Conservation (phyloP, 2,329 filamentous ascomycete species). For the Penicillium sp. region DNA sequence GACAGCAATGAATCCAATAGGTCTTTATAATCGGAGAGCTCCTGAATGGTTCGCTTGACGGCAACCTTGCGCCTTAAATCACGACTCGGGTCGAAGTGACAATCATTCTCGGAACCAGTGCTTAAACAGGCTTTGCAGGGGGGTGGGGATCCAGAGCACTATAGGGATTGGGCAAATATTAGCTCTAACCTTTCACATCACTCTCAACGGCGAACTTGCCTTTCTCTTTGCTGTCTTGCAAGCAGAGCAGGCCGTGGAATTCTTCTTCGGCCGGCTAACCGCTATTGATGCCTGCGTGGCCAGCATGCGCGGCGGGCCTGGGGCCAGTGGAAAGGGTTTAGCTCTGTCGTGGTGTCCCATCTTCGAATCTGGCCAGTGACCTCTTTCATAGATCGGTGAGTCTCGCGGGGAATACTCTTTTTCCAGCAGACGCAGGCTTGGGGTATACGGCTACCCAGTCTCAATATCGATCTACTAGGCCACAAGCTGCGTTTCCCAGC, state of each 20-base stretch:
- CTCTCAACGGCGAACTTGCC: constrained; percentile 19
- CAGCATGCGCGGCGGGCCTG: constrained; percentile 27
- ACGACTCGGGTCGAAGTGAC: constrained; percentile 40
- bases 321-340: constrained; percentile 34
- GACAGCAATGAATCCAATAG: constrained; percentile 37
- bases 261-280: constrained; percentile 39
- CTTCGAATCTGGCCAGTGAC: not conserved
- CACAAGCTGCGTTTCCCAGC: not conserved
- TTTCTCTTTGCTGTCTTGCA: constrained; percentile 45
- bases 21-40: constrained; percentile 39
- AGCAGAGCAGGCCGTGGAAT: constrained; percentile 39
- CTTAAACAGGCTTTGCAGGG: constrained; percentile 42
- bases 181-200: not conserved
- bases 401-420: not conserved
- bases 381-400: no score
- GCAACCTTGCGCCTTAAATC: constrained; percentile 44
- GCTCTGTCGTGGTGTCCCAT: constrained; percentile 22
- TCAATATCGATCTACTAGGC: no score
- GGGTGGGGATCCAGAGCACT: constrained; percentile 41
- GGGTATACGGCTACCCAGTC: not conserved
- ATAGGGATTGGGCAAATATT: not conserved
- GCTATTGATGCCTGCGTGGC: constrained; percentile 23
- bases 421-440: no score
- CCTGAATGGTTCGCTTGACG: constrained; percentile 39
- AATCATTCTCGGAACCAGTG: constrained; percentile 30